A percentile compares a stretch with the other conserved stretches of the same genome.
Conservation (phyloP, 2,329 filamentous ascomycete genomes). For the Neonectria magnoliae region DNA sequence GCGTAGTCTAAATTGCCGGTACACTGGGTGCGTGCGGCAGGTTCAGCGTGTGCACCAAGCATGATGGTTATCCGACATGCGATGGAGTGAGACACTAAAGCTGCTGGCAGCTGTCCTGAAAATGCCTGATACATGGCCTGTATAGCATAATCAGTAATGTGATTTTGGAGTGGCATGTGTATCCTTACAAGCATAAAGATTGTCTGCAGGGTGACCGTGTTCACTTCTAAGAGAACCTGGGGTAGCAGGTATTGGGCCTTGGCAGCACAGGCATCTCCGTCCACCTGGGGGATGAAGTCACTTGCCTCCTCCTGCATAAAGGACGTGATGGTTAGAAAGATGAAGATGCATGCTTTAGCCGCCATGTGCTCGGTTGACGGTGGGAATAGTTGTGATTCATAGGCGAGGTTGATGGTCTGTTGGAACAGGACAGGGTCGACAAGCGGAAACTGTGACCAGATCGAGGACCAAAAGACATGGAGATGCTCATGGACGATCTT, state of each 20-base stretch:
- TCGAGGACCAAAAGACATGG: not conserved
- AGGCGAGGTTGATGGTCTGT: constrained; percentile 55
- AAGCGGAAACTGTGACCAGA: constrained; percentile 54
- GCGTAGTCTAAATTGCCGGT: constrained; percentile 8
- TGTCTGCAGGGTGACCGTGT: constrained; percentile 54
- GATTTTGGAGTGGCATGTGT: not conserved
- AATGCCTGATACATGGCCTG: constrained; percentile 52
- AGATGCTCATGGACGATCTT: not conserved
- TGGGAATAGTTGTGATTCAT: constrained; percentile 40
- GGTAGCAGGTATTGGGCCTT: constrained; percentile 53
- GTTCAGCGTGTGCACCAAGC: constrained; percentile 55
- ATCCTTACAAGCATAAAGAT: constrained; percentile 55
- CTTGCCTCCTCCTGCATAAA: constrained; percentile 25
- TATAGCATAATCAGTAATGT: too few species aligned
- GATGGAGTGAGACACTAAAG: constrained; percentile 53
- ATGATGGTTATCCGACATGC: constrained; percentile 58
- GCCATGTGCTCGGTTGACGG: constrained; percentile 40
- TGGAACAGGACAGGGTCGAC: constrained; percentile 56
- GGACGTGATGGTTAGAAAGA: constrained; percentile 54
- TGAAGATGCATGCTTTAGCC: constrained; percentile 58
- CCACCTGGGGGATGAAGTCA: constrained; percentile 37
- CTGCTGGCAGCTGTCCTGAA: constrained; percentile 55
- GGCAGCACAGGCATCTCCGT: constrained; percentile 51
- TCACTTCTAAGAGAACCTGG: constrained; percentile 53
- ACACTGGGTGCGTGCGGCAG: not conserved